A percentile compares a stretch with the other conserved stretches of the same genome.
These are phyloP conservation scores for Diplodia corticola DNA, from an alignment of 2,329 filamentous ascomycete genomes.

Conservation along the genomic window DNA sequence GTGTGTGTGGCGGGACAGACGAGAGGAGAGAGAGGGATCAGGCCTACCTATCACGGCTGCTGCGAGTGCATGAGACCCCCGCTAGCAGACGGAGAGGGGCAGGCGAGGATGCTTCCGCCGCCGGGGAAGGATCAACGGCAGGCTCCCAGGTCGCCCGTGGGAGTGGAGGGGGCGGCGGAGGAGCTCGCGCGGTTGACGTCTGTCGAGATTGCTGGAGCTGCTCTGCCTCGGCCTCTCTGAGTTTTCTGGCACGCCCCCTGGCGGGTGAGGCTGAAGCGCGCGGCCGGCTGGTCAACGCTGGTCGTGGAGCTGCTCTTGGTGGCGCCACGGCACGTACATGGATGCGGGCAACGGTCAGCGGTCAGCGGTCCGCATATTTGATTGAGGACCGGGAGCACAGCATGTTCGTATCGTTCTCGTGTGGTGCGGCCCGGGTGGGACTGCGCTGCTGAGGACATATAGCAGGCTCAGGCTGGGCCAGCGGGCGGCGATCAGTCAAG, in stretches of 20 bases:
- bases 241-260: conserved; percentile 8
- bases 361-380: conserved; percentile 17
- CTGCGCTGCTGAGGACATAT: background rate
- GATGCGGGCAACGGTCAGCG: conserved; percentile 16
- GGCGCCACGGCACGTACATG: conserved; percentile 7
- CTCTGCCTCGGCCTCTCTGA: conserved; percentile 5
- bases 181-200: background rate
- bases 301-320: background rate
- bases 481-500: conserved; percentile 14
- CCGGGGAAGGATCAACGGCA: conserved; percentile 16
- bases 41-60: conserved; percentile 21
- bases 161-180: background rate
- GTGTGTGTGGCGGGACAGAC: conserved; percentile 23
- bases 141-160: background rate
- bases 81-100: conserved; percentile 19
- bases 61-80: conserved; percentile 17
- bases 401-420: conserved; percentile 20
- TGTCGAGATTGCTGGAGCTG: background rate
- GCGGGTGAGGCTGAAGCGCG: conserved; percentile 16
- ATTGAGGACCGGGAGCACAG: conserved; percentile 16
- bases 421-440: conserved; percentile 5
- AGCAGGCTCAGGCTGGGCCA: background rate
- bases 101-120: conserved; percentile 20
- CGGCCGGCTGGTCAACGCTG: background rate
- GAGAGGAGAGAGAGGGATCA: background rate